A percentile compares a stretch with the other conserved stretches of the same genome.
Evolutionary conservation across 176 grass and related monocot species (phyloP).

Genomic region (Eremochloa ophiuroides): DNA sequence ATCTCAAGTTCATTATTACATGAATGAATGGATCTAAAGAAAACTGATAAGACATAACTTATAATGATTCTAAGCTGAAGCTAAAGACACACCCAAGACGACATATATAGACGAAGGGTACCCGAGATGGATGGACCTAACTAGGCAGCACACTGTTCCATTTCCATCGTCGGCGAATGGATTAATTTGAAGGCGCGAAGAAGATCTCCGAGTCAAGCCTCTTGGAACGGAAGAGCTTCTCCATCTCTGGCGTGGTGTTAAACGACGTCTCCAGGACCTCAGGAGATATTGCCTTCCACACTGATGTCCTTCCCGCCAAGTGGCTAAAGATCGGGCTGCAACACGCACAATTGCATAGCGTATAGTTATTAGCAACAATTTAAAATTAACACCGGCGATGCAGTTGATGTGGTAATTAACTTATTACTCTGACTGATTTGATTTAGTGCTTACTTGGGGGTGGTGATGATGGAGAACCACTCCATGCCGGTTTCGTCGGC

Average conservation of each 20-base stretch:
- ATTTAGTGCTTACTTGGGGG: slow-evolving; percentile 50
- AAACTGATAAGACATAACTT: no score
- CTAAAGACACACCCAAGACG: no score
- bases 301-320: slow-evolving; percentile 69
- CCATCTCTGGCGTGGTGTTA: background rate
- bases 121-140: no score
- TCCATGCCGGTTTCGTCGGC: slow-evolving; percentile 67
- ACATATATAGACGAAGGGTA: no score
- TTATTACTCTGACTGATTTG: no score
- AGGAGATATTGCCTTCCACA: slow-evolving; percentile 84
- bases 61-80: no score
- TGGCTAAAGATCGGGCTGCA: slow-evolving; percentile 74
- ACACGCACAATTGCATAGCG: background rate
- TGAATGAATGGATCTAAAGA: no score
- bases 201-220: background rate
- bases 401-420: no score
- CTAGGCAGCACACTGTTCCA: no score
- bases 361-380: no score
- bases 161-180: background rate
- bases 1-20: no score
- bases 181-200: background rate
- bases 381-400: no score
- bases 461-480: slow-evolving; percentile 98
- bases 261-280: background rate
- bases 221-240: background rate